Conservation (phyloP, 768 basidiomycete species). For the Phylloporus scabripes region DNA sequence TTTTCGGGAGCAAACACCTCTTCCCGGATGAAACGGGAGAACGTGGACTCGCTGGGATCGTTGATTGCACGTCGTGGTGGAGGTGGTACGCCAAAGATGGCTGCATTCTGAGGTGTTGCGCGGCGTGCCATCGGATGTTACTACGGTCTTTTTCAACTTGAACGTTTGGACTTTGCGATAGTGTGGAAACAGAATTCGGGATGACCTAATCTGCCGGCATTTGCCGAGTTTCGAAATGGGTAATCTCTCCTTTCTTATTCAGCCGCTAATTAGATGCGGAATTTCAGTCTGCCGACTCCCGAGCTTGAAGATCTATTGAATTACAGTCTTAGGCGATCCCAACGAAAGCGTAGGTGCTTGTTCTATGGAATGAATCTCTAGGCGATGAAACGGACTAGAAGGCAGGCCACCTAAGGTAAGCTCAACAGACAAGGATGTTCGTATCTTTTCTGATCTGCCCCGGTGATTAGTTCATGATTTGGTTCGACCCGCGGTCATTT, state of each 20-base stretch:
- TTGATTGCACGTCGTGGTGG: constrained; percentile 39
- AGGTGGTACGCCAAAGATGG: constrained; percentile 42
- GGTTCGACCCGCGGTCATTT: too few species aligned
- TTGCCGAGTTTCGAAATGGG: constrained; percentile 7
- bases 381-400: too few species aligned
- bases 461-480: too few species aligned
- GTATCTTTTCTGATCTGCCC: too few species aligned
- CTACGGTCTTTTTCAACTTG: constrained; percentile 3
- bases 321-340: too few species aligned
- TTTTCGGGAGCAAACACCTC: constrained; percentile 73
- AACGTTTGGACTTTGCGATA: not conserved
- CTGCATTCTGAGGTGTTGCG: constrained; percentile 48
- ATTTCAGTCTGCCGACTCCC: too few species aligned
- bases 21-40: constrained; percentile 50
- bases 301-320: too few species aligned
- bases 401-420: too few species aligned
- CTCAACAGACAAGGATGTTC: too few species aligned
- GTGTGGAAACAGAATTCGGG: not conserved
- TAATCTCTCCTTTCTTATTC: not conserved
- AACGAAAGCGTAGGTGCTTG: too few species aligned
- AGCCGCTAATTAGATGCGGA: not conserved
- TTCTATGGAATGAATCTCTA: too few species aligned
- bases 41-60: constrained; percentile 60
- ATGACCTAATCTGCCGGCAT: constrained; percentile 4
- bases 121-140: constrained; percentile 61